A percentile compares a stretch with the other conserved stretches of the same genome.
These are phyloP conservation scores for Spinacia oleracea DNA, from an alignment of 179 eudicot genomes.

Conservation along the genomic window DNA sequence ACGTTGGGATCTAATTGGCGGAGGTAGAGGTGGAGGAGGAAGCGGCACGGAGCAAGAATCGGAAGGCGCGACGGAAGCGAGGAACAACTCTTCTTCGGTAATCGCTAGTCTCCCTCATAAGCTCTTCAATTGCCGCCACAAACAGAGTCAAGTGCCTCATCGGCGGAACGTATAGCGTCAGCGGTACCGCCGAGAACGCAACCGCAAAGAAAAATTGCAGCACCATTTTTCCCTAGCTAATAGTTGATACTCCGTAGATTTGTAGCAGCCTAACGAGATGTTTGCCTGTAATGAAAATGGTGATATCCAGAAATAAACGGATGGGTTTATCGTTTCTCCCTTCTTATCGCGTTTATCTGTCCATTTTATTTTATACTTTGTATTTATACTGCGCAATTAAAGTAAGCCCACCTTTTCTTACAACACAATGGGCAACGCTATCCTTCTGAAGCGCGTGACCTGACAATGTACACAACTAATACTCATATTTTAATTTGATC, in stretches of 20 bases:
- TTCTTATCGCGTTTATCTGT: slow-evolving; percentile 1
- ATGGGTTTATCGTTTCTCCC: neutral
- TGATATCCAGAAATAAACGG: neutral
- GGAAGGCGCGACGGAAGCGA: slow-evolving; percentile 49
- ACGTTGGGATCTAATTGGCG: neutral
- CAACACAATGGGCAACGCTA: neutral
- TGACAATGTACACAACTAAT: too few species aligned
- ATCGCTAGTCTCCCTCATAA: slow-evolving; percentile 42
- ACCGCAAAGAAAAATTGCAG: slow-evolving; percentile 63
- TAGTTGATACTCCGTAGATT: neutral
- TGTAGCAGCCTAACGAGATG: too few species aligned
- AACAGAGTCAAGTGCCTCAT: slow-evolving; percentile 61
- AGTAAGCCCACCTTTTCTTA: neutral
- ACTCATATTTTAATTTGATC: too few species aligned
- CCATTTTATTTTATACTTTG: neutral
- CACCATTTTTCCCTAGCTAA: slow-evolving; percentile 34
- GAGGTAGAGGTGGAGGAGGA: neutral
- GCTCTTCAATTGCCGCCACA: slow-evolving; percentile 52
- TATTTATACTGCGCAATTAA: neutral
- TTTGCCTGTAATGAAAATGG: too few species aligned
- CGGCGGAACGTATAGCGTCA: slow-evolving; percentile 76
- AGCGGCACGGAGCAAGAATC: slow-evolving; percentile 41
- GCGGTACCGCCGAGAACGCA: slow-evolving; percentile 77
- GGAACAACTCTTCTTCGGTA: slow-evolving; percentile 49
- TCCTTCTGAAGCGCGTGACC: neutral